Percentiles rank a stretch among this genome's conserved stretches.
These are phyloP conservation scores for Backusella morwellensis DNA, from an alignment of 192 early-diverging fungal genomes.

Conservation along the genomic window DNA sequence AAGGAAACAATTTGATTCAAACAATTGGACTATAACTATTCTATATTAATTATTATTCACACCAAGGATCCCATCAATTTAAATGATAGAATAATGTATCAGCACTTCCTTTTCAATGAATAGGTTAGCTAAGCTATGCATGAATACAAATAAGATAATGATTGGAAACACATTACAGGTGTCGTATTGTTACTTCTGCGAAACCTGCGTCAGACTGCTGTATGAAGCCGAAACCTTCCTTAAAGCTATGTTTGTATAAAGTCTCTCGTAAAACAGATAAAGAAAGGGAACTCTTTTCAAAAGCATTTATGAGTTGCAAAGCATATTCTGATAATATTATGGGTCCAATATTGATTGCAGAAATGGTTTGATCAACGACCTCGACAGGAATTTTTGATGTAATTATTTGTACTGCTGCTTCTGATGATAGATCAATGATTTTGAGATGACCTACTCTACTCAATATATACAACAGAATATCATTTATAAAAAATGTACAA, in stretches of 20 bases:
- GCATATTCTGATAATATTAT: neutral
- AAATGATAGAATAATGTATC: too few species aligned
- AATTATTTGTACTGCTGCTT: neutral
- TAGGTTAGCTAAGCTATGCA: neutral
- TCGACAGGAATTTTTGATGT: neutral
- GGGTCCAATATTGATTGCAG: neutral
- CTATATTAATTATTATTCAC: too few species aligned
- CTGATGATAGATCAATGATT: neutral
- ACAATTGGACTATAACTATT: too few species aligned
- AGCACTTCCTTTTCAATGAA: neutral
- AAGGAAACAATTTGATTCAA: too few species aligned
- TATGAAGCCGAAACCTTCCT: neutral
- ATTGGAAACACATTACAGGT: slow-evolving; percentile 48
- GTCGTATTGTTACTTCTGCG: slow-evolving; percentile 28
- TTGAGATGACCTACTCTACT: neutral
- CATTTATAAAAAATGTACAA: neutral
- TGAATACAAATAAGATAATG: slow-evolving; percentile 51
- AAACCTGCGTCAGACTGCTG: neutral
- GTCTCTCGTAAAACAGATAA: neutral
- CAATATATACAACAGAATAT: neutral
- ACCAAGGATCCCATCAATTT: too few species aligned
- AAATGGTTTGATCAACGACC: neutral
- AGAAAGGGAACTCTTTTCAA: neutral
- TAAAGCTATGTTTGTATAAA: neutral
- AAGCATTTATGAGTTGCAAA: neutral